Percentiles rank a stretch among this genome's conserved stretches.
phyloP scores from a whole-genome alignment of 495 filamentous ascomycete species.

The Tetracladium setigerum region DNA sequence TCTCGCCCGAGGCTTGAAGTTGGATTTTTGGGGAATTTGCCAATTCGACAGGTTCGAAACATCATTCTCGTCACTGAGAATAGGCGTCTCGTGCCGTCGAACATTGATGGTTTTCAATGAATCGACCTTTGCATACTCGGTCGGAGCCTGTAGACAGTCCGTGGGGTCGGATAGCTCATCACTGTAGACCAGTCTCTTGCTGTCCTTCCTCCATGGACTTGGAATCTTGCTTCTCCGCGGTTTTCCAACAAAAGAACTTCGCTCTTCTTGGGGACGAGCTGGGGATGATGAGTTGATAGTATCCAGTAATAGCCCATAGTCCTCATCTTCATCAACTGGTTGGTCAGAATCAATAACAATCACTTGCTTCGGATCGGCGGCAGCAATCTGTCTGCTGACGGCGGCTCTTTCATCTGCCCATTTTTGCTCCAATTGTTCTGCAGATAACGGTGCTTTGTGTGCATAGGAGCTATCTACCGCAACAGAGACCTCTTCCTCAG shows the following conservation, averaged over 20 bases:
- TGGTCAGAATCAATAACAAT: conserved; percentile 19
- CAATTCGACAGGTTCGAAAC: conserved; percentile 12
- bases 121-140: neutral
- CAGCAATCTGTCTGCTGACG: conserved; percentile 14
- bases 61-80: neutral
- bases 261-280: conserved; percentile 1
- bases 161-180: conserved; percentile 18
- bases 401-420: conserved; percentile 13
- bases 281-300: conserved; percentile 22
- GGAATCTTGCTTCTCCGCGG: conserved; percentile 34
- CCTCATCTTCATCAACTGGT: conserved; percentile 23
- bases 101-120: conserved; percentile 6
- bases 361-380: conserved; percentile 9
- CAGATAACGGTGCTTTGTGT: conserved; percentile 2
- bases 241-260: conserved; percentile 7
- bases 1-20: conserved; percentile 40
- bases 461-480: neutral
- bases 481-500: conserved; percentile 13
- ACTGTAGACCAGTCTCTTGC: conserved; percentile 20
- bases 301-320: conserved; percentile 20
- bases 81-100: neutral
- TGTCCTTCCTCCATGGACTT: conserved; percentile 35
- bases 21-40: conserved; percentile 38
- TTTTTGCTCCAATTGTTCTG: conserved; percentile 4
- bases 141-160: neutral